Evolutionary conservation across 169 alveolate genomes (phyloP), one percentile per base, ranked within the genome.

Genomic region (Plasmodium falciparum): DNA sequence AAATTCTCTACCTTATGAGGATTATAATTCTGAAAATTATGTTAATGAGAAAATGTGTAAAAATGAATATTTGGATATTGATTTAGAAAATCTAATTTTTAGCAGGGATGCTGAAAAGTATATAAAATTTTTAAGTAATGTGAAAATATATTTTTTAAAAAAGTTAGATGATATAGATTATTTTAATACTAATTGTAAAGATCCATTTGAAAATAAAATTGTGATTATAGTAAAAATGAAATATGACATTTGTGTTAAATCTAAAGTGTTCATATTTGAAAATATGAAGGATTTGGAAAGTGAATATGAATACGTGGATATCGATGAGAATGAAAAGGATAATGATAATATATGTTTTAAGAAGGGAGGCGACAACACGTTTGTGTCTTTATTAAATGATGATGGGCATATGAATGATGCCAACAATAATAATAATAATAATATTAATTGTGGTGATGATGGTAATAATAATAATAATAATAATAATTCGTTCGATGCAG

Each of bases 51-150:
- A 67, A 49, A 62, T 83, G 67, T 56, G 26, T 52, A 56, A 83
- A 47, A 33, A 71, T 69, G 91, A 70, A 63, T 83, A 58, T 29
- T 73, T 83, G 49, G 71, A 83, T 50, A 83, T 83, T 8, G 85
- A 83, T 29, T 83, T 83, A 49, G 91, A 83, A 43, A 71, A 83
- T 24, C 54, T 70, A 0, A 67, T 45, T n/a, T 83, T 83, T 83
- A 83, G 71, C 50, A 69, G 74, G 2, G 29, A 83, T 50, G 70
- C 85, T 11, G 91, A 83, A 43, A 71, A 71, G 29, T 83, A 83
- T 52, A 83, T 83, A 49, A 71, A 83, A 50, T 83, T 83, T 83
- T 83, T 83, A 43, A 83, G 63, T 61, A 83, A 83, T 26, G 43
- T 83, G 22, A 71, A 83, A 70, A 83, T 83, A 63, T 71, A 70